phyloP scores from a whole-genome alignment of 257 asterid genomes.

The Nicotiana noctiflora region DNA sequence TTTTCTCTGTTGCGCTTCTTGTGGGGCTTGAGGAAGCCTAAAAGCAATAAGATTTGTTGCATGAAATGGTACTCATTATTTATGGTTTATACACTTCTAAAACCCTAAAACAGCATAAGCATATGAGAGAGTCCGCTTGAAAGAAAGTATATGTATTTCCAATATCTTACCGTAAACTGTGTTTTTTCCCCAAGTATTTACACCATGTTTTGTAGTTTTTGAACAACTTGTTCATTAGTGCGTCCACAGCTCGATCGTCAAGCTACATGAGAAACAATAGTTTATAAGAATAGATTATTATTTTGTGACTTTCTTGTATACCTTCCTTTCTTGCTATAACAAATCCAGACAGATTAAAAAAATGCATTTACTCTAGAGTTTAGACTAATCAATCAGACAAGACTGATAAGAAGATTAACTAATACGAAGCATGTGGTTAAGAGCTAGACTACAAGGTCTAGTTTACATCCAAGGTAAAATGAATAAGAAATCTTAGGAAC shows the following conservation, averaged over 20 bases:
- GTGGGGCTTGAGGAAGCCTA: constrained; percentile 86
- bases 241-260: constrained; percentile 92
- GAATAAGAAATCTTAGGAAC: not conserved
- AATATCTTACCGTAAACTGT: constrained; percentile 76
- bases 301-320: not conserved
- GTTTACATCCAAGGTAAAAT: not conserved
- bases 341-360: constrained; percentile 7
- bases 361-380: not conserved
- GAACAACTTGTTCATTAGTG: constrained; percentile 86
- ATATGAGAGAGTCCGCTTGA: not conserved
- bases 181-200: constrained; percentile 86
- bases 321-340: constrained; percentile 16
- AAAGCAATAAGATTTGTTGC: constrained; percentile 11
- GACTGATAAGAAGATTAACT: constrained; percentile 2
- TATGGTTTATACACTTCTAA: not conserved
- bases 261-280: constrained; percentile 42
- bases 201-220: constrained; percentile 99
- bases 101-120: not conserved
- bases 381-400: not conserved
- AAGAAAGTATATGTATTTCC: not conserved
- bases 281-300: not conserved
- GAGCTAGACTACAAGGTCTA: not conserved
- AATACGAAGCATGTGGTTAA: not conserved
- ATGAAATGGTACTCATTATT: not conserved
- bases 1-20: constrained; percentile 84